phyloP scores from a whole-genome alignment of 768 basidiomycete genomes.

The Aureoboletus auriporus region DNA sequence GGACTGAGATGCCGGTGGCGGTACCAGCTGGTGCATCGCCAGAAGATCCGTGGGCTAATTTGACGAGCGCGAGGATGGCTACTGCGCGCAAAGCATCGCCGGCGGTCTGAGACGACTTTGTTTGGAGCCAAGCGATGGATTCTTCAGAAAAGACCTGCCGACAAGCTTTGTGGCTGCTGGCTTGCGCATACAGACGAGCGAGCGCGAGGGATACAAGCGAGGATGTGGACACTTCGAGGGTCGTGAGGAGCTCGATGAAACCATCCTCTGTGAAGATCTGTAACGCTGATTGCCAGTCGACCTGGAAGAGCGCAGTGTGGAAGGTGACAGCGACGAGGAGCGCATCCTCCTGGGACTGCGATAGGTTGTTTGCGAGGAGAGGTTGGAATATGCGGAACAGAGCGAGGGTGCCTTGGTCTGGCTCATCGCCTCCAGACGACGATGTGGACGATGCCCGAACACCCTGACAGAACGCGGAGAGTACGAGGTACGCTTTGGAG shows the following conservation, averaged over 20 bases:
- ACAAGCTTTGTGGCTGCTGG: constrained; percentile 69
- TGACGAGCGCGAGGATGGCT: constrained; percentile 73
- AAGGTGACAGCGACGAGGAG: constrained; percentile 58
- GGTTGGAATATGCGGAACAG: constrained; percentile 51
- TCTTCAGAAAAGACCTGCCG: constrained; percentile 57
- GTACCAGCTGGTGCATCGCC: constrained; percentile 35
- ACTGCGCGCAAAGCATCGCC: constrained; percentile 51
- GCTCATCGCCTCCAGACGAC: constrained; percentile 32
- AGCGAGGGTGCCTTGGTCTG: constrained; percentile 45
- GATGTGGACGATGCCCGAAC: constrained; percentile 38
- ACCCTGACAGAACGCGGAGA: constrained; percentile 67
- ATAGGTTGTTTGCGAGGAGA: constrained; percentile 44
- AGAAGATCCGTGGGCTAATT: constrained; percentile 59
- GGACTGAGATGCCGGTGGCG: constrained; percentile 2
- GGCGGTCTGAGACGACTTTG: constrained; percentile 44
- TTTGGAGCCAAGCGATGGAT: constrained; percentile 63
- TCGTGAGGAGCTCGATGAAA: constrained; percentile 56
- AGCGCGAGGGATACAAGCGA: constrained; percentile 51
- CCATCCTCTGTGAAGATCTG: constrained; percentile 63
- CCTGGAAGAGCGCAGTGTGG: constrained; percentile 77
- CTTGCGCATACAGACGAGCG: constrained; percentile 73
- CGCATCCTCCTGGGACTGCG: constrained; percentile 51
- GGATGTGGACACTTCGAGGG: constrained; percentile 59
- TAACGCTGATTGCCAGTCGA: constrained; percentile 68
- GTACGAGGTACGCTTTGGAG: constrained; percentile 66